Evolutionary conservation across 495 filamentous ascomycete species (phyloP), one percentile per base, ranked within the genome.

Genomic region (Penicillium fimorum): DNA sequence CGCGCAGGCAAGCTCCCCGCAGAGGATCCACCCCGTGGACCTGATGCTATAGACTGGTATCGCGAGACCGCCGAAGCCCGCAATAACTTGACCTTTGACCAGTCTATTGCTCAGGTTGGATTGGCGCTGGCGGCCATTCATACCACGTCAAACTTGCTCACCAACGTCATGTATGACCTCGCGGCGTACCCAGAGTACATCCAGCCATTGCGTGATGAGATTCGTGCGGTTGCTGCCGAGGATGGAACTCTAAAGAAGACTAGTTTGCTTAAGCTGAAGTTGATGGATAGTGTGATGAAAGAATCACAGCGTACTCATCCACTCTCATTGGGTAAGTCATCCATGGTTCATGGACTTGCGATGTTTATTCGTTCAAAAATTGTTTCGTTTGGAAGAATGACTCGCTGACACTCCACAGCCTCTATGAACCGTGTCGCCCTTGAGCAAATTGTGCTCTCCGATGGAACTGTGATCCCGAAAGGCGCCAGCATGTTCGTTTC

Each of bases 271-370:
- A 81, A 82, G 60, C 60, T 84, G 53, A 77, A 74, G 61, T 60
- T 79, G 47, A 71, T 84, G 75, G 74, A 76, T 37, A 76, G 72
- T 45, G 59, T 73, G 6, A 62, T 74, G 61, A 75, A 77, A 56
- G 66, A 80, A 62, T 66, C 66, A 50, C 66, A 71, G 62, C 63
- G 60, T 32, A 45, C 68, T 50, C 42, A 71, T 50, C 61, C 78
- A 13, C 25, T 70, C 27, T 44, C 70, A 51, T 52, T 69, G 53
- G 49, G 77, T 79, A 70, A 57, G 72, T 68, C 12, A 40, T 42
- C 45, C 45, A 12, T 1, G 7, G 7, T 2, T 27, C 45, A 12
- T 1, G 7, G 7, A 0, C 2, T 11, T 24, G 50, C 30, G 2
- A 9, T 13, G 3, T 4, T 37, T n/a, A n/a, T 1, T n/a, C 33